A percentile compares a stretch with the other conserved stretches of the same genome.
Conservation (phyloP, 257 asterid genomes). For the Haberlea rhodopensis region DNA sequence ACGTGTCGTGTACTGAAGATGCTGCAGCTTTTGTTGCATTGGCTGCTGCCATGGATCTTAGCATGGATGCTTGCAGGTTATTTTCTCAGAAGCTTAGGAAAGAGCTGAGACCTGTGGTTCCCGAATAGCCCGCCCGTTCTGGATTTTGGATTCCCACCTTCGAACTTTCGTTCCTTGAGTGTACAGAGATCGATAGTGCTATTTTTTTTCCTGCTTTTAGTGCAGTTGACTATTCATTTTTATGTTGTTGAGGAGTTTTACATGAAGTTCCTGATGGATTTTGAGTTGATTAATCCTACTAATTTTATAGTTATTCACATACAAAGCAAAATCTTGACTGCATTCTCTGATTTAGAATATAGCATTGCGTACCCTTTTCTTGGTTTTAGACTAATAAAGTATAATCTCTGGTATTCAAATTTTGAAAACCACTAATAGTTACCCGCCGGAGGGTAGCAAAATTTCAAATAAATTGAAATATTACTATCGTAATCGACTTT, state of each 20-base stretch:
- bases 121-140: constrained; percentile 24
- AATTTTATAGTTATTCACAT: too few species aligned
- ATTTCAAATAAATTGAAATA: too few species aligned
- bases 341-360: too few species aligned
- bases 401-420: too few species aligned
- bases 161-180: constrained; percentile 31
- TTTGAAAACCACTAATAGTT: too few species aligned
- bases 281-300: neutral
- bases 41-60: constrained; percentile 91
- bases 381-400: too few species aligned
- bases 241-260: constrained; percentile 31
- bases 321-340: too few species aligned
- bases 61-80: constrained; percentile 84
- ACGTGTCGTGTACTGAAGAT: constrained; percentile 90
- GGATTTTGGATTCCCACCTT: constrained; percentile 29
- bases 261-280: neutral
- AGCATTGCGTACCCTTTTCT: too few species aligned
- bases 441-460: too few species aligned
- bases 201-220: constrained; percentile 18
- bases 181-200: constrained; percentile 49
- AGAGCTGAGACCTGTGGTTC: constrained; percentile 73
- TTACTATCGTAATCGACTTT: too few species aligned
- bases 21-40: constrained; percentile 94
- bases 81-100: constrained; percentile 79
- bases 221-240: constrained; percentile 33